Evolutionary conservation across 352 stramenopile genomes (phyloP).

Genomic region (Phytopythium helicoides): DNA sequence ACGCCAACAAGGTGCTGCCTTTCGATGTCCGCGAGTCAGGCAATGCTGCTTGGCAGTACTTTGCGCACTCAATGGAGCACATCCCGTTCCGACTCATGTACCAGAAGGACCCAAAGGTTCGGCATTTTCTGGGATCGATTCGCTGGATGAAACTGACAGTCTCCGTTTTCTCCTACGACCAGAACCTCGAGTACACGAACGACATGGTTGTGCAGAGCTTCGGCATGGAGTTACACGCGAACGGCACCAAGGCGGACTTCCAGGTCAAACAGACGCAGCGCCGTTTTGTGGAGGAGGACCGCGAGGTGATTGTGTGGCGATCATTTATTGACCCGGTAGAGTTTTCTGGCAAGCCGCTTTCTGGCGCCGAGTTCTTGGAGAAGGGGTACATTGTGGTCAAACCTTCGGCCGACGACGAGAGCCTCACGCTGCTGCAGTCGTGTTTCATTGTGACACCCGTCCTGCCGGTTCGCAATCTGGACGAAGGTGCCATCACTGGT

Average conservation of each 20-base stretch:
- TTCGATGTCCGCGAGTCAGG: constrained; percentile 32
- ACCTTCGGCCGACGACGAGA: constrained; percentile 23
- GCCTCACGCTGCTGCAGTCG: constrained; percentile 44
- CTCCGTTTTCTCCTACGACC: background rate
- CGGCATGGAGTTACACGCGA: constrained; percentile 45
- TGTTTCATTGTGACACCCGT: constrained; percentile 57
- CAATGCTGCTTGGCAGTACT: constrained; percentile 42
- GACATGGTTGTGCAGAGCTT: constrained; percentile 39
- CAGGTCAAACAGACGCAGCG: constrained; percentile 51
- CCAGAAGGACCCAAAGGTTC: constrained; percentile 33
- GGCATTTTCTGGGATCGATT: too few species aligned
- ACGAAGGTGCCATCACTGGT: constrained; percentile 20
- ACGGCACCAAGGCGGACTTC: constrained; percentile 49
- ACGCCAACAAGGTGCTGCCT: constrained; percentile 42
- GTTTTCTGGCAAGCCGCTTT: constrained; percentile 41
- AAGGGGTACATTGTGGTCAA: constrained; percentile 56
- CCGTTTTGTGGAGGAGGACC: constrained; percentile 38
- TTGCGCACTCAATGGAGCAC: constrained; percentile 36
- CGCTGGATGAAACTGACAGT: background rate
- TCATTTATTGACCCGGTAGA: constrained; percentile 52
- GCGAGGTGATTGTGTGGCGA: constrained; percentile 59
- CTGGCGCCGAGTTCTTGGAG: constrained; percentile 45
- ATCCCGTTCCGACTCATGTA: constrained; percentile 39
- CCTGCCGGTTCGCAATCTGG: constrained; percentile 25
- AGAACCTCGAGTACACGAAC: constrained; percentile 27